Base-by-base conservation (phyloP, 1,284 basidiomycete genomes). In the Melampsora americana region DNA sequence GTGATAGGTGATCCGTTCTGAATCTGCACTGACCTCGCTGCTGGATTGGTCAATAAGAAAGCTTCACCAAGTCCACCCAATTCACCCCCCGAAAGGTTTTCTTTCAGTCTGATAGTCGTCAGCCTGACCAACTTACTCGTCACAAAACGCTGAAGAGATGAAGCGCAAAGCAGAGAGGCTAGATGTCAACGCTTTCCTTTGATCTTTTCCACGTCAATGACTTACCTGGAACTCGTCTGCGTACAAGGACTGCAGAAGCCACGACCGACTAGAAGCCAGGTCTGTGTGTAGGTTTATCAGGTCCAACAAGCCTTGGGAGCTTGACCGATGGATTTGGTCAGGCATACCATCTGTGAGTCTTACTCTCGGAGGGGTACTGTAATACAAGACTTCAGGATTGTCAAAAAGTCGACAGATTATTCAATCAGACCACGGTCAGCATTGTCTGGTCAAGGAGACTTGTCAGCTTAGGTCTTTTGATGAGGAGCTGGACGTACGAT, bases 11-110 rank as follows among this genome's bases (percentile, higher is more conserved):
- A 53, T 5, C 50, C 12, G 18, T 18, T 12, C 12, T 5, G 9
- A 26, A 62, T n/a, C 1, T 26, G 59, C 1, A 48, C 46, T 48
- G 46, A 53, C 50, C 23, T 53, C 23, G 23, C 50, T 26, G 5
- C 23, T 53, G 60, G 60, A 62, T 62, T 62, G 23, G 60, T 62
- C 60, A 62, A 62, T n/a, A 26, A 23, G 30, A 62, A 62, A 62
- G 26, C 30, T 18, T 62, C 60, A 28, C 60, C 60, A 23, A 62
- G 23, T 32, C 60, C n/a, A 62, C 60, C 30, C 30, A 35, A n/a
- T 23, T 26, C 2, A 18, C 60, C 30, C 7, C 60, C 30, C 7
- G 23, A 26, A 11, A 62, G 11, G 18, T 62, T 26, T 62, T 32
- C 28, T 26, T 62, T 32, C 60, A 62, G 60, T 62, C 30, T 23